Base-by-base conservation (phyloP, 139 green algal species). In the Monoraphidium neglectum region DNA sequence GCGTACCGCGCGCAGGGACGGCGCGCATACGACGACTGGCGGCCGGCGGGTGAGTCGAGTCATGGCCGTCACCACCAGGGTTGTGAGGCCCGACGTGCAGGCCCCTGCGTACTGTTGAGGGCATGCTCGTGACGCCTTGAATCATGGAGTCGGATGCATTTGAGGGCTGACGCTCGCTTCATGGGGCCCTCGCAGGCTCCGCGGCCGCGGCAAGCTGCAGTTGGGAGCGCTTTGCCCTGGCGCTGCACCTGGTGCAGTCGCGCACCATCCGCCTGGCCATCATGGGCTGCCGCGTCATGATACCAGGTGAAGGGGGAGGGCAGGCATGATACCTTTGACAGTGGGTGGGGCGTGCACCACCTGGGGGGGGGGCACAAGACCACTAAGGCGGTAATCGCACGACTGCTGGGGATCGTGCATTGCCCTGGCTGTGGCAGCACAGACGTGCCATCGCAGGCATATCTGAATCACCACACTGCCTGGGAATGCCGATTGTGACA, bases 201-300 rank as follows among this genome's bases (percentile, higher is more conserved):
- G 10, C 23, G 12, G 23, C 23, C 56, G 24, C 56, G 43, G 43
- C 43, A 8, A 12, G 8, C 43, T 8, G 43, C 43, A 12, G 43
- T 24, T 69, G 57, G 77, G 43, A 78, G 2, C 69, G 56, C 28
- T 79, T 72, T 40, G 40, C 23, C 12, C 79, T 72, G 78, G 78
- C 78, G 35, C 35, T 84, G 16, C 72, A 79, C 36, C 79, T 80
- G 72, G 78, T 84, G 54, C 78, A 84, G 47, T 80, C 71, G 30
- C 32, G 78, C 23, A 80, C 46, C 64, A 79, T 84, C 12, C 54
- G 78, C 21, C 33, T 84, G 37, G 71, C 78, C 10, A 61, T 77
- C 18, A 71, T 33, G 26, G 65, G 65, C 24, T 80, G 65, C 72
- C 76, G 65, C 13, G 78, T 77, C 5, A 79, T 84, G 71, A 76